Evolutionary conservation across 192 early-diverging fungal genomes (phyloP).

Genomic region (Pilobolus umbonatus): DNA sequence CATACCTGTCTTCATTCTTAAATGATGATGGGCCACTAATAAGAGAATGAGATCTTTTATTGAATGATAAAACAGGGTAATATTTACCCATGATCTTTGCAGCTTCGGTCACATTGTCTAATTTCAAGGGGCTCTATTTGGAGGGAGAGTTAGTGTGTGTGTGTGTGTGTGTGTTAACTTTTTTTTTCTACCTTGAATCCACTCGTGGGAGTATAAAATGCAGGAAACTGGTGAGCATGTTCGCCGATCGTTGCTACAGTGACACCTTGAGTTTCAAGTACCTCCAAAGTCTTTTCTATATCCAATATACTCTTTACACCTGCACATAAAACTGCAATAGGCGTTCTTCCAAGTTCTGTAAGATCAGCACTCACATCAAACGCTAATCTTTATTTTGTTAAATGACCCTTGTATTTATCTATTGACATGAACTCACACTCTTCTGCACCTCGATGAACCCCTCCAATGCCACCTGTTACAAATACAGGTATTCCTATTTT

Average conservation of each 20-base stretch:
- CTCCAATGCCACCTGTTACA: constrained; percentile 97
- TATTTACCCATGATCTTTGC: constrained; percentile 36
- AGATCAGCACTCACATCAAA: constrained; percentile 93
- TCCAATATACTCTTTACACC: constrained; percentile 97
- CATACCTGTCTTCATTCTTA: constrained; percentile 72
- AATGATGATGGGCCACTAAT: constrained; percentile 50
- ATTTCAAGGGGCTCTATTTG: constrained; percentile 36
- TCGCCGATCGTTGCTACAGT: constrained; percentile 76
- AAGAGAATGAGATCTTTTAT: background rate
- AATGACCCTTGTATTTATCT: background rate
- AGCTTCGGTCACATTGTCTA: constrained; percentile 36
- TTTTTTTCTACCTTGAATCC: constrained; percentile 50
- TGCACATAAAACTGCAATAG: constrained; percentile 93
- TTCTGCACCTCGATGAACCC: constrained; percentile 84
- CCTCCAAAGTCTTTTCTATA: constrained; percentile 87
- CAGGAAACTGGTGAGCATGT: constrained; percentile 61
- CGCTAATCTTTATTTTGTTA: constrained; percentile 24
- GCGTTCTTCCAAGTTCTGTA: constrained; percentile 83
- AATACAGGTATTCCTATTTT: constrained; percentile 84
- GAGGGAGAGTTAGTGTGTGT: background rate
- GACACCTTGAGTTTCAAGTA: constrained; percentile 90
- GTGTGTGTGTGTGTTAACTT: background rate
- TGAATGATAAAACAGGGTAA: background rate
- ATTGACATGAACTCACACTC: constrained; percentile 33
- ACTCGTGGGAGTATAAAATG: constrained; percentile 82